Evolutionary conservation across 495 filamentous ascomycete genomes (phyloP).

Genomic region (Xylaria flabelliformis): DNA sequence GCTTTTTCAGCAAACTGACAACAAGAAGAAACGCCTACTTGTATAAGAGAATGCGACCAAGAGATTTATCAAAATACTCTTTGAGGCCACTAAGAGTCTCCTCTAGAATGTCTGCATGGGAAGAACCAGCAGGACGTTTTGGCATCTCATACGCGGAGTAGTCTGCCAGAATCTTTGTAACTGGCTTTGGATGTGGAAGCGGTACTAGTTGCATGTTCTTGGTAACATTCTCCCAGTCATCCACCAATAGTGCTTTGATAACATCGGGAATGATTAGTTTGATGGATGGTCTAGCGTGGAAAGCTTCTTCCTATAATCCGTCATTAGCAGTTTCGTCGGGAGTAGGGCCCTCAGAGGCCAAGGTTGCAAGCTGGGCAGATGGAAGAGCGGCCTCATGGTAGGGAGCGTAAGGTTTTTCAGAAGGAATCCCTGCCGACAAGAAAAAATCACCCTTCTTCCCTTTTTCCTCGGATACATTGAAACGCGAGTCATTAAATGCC

Average conservation of each 20-base stretch:
- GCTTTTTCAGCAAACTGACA: not conserved
- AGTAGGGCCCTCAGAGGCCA: not conserved
- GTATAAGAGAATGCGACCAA: constrained; percentile 90
- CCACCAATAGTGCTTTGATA: constrained; percentile 87
- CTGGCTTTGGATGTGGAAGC: constrained; percentile 76
- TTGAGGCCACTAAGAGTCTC: constrained; percentile 83
- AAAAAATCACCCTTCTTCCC: constrained; percentile 4
- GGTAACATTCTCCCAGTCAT: constrained; percentile 98
- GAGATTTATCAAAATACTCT: constrained; percentile 88
- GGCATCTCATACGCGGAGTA: constrained; percentile 73
- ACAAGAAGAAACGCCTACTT: constrained; percentile 48
- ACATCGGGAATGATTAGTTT: constrained; percentile 83
- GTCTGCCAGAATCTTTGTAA: constrained; percentile 77
- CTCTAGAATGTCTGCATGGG: constrained; percentile 82
- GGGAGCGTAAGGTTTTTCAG: constrained; percentile 26
- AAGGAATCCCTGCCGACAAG: constrained; percentile 42
- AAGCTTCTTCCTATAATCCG: constrained; percentile 76
- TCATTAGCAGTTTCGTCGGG: constrained; percentile 33
- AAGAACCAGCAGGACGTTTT: constrained; percentile 66
- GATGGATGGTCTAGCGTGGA: constrained; percentile 78
- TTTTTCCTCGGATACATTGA: not conserved
- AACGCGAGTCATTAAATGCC: constrained; percentile 26
- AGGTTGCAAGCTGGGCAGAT: not conserved
- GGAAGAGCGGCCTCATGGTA: not conserved
- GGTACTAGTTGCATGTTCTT: constrained; percentile 88